A percentile compares a stretch with the other conserved stretches of the same genome.
Conservation (phyloP, 1,139 yeast genomes). For the Williopsis jadinii region DNA sequence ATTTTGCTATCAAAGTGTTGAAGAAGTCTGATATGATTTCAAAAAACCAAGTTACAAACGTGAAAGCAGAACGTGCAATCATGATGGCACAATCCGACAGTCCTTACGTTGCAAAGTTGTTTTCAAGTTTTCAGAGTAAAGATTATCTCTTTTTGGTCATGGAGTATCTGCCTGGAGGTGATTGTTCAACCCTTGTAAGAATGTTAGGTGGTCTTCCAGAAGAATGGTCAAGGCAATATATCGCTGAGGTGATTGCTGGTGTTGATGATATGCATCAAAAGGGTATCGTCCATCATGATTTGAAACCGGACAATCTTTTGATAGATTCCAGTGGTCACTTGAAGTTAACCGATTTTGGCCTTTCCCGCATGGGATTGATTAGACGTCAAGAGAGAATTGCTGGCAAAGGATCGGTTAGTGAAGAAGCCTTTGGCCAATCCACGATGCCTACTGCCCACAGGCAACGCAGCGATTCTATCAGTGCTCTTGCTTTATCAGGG, state of each 20-base stretch:
- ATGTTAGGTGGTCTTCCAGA: constrained; percentile 76
- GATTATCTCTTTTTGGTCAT: constrained; percentile 87
- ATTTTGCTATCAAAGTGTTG: constrained; percentile 91
- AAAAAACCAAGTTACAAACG: constrained; percentile 91
- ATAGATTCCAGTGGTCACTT: constrained; percentile 85
- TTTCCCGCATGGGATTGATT: constrained; percentile 82
- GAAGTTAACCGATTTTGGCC: constrained; percentile 91
- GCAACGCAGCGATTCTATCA: constrained; percentile 18
- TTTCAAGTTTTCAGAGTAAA: constrained; percentile 81
- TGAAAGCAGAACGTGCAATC: constrained; percentile 90
- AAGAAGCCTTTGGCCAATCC: constrained; percentile 18
- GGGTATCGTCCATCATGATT: constrained; percentile 90
- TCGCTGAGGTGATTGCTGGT: constrained; percentile 87
- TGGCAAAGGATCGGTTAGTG: constrained; percentile 12
- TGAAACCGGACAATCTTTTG: constrained; percentile 89
- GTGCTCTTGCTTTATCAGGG: constrained; percentile 15
- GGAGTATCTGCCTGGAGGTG: constrained; percentile 97
- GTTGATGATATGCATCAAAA: constrained; percentile 81
- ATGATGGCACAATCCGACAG: constrained; percentile 96
- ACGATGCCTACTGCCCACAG: constrained; percentile 6
- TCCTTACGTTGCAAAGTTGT: constrained; percentile 87
- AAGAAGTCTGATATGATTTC: constrained; percentile 95
- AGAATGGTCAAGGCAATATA: constrained; percentile 81
- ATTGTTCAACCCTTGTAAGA: constrained; percentile 80
- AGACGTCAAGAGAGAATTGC: constrained; percentile 53